A percentile compares a stretch with the other conserved stretches of the same genome.
Conservation (phyloP, 768 basidiomycete genomes). For the Crucibulum laeve region DNA sequence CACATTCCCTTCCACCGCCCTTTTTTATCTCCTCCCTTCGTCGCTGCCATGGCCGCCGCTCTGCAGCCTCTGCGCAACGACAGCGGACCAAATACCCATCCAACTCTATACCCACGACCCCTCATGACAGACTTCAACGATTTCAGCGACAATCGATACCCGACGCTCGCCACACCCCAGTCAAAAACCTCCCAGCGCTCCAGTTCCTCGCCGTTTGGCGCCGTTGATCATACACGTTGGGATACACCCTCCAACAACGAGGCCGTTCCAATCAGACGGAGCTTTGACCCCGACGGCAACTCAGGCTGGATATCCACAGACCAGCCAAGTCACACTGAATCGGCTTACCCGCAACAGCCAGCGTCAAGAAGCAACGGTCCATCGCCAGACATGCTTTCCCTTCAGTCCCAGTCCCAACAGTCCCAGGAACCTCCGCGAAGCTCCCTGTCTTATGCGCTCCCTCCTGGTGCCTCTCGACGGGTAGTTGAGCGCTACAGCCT, state of each 20-base stretch:
- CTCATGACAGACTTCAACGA: conserved; percentile 61
- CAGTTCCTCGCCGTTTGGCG: conserved; percentile 23
- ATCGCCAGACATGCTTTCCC: conserved; percentile 11
- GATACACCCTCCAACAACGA: conserved; percentile 13
- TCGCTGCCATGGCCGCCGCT: conserved; percentile 42
- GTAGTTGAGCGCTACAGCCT: conserved; percentile 50
- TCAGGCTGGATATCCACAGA: conserved; percentile 4
- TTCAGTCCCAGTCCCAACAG: conserved; percentile 18
- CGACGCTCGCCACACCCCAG: conserved; percentile 28
- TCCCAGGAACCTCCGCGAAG: conserved; percentile 33
- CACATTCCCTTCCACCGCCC: background rate
- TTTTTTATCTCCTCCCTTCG: conserved; percentile 8
- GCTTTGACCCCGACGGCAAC: conserved; percentile 11
- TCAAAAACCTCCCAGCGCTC: conserved; percentile 16
- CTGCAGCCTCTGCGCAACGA: conserved; percentile 43
- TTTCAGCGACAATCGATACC: conserved; percentile 61
- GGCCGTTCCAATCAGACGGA: conserved; percentile 12
- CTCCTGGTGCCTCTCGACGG: conserved; percentile 37
- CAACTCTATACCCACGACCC: conserved; percentile 43
- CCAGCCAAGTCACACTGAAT: conserved; percentile 3
- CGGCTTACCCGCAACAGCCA: conserved; percentile 1
- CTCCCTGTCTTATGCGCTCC: conserved; percentile 39
- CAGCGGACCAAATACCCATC: conserved; percentile 25
- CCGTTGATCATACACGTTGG: conserved; percentile 22
- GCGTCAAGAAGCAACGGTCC: conserved; percentile 3